Base-by-base conservation (phyloP, 2,329 filamentous ascomycete genomes). In the Aspergillus sp. region DNA sequence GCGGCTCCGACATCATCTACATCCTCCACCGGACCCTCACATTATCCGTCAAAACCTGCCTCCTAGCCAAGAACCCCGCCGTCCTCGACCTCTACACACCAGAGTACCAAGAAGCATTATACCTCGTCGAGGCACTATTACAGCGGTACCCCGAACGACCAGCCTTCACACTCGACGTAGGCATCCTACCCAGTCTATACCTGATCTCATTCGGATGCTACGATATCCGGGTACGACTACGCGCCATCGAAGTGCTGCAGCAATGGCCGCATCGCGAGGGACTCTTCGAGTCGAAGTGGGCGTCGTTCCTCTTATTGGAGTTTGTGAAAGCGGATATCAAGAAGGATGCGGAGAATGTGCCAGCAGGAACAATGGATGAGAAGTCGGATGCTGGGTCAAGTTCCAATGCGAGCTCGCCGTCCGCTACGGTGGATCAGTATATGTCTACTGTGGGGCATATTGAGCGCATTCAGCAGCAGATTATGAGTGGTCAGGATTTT, bases 191-290 rank as follows among this genome's bases (percentile, higher is more conserved):
- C 4, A 49, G 23, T 7, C 6, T 58, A 1, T 58, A 52, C n/a
- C 23, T 43, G 1, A 58, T 58, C 2, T 28, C 47, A 0, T 28
- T 58, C 5, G 38, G 38, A 10, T 52, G 48, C 23, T 28, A 28
- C 21, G 55, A 58, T 23, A 41, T 51, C 17, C 17, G 23, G 1
- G 21, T 58, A 5, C 55, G 55, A 4, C 51, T 49, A 36, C 48
- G 23, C 12, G 55, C 55, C 23, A 52, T 58, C 25, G 38, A 43
- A 17, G 15, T 25, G 1, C 55, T 58, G 4, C 21, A 38, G n/a
- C 17, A n/a, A 2, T 58, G 55, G 55, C 55, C 55, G 36, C 55
- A 58, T 23, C 47, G 47, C 1, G 55, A 58, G 7, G 55, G 55
- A 2, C 13, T 52, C 2, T 58, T 58, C 36, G 55, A 58, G 13